Evolutionary conservation across 1,139 yeast species (phyloP), one percentile per base, ranked within the genome.

Genomic region (Citeromyces hawaiiensis): DNA sequence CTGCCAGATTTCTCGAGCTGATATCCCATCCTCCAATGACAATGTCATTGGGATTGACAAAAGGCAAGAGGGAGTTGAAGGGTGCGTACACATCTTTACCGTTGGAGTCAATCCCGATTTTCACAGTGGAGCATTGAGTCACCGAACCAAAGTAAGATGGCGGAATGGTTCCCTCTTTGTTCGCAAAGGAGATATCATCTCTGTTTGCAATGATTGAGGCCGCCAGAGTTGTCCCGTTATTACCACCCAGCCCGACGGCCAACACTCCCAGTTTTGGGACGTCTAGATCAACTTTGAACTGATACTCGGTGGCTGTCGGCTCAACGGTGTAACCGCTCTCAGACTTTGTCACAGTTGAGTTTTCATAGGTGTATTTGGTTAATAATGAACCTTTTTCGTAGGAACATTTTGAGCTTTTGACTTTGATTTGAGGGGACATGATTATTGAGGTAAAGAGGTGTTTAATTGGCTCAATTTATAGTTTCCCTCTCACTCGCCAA

Each of bases 21-120:
- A 88, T 88, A 63, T 88, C 97, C 97, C 97, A 88, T 46, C 97
- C 97, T 43, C 91, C 77, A 50, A 88, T 77, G 47, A 86, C 81
- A 54, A 88, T 75, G 60, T 88, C 96, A 56, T 85, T 86, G 48
- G 97, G 97, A 59, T 73, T 73, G 42, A 83, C 83, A 70, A 88
- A 72, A 48, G 97, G 97, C 42, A 88, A 75, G 46, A 88, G 63
- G 39, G 88, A 79, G 57, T 83, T 85, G 72, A 88, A 88, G 35
- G 97, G 97, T 40, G 91, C 94, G 56, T 83, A 87, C 34, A 85
- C 83, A 56, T 88, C 97, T 52, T 80, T 77, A 42, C 96, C 96
- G 19, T 64, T 54, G 47, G 70, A 70, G 56, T 87, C 95, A 46
- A 87, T 74, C 53, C 97, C 97, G 39, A 88, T 72, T 64, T 87